Percentiles rank a stretch among this genome's conserved stretches.
These are phyloP conservation scores for Lyophyllum shimeji DNA, from an alignment of 768 basidiomycete species.

Conservation along the genomic window DNA sequence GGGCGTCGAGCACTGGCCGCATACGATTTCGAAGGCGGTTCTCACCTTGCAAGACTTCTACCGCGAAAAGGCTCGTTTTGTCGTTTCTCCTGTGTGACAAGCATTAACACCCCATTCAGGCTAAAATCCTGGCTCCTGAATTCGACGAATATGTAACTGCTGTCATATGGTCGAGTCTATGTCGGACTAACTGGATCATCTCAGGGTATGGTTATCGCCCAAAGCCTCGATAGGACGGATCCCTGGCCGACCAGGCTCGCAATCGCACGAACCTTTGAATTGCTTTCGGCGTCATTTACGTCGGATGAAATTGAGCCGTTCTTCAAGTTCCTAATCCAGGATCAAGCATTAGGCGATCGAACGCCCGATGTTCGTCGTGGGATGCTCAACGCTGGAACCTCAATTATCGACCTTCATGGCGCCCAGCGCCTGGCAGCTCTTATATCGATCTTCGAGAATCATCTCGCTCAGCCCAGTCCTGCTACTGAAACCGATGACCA, in stretches of 20 bases:
- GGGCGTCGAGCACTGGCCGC: slow-evolving; percentile 72
- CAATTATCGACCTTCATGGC: slow-evolving; percentile 84
- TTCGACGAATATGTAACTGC: slow-evolving; percentile 85
- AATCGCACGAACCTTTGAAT: slow-evolving; percentile 63
- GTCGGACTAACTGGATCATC: background rate
- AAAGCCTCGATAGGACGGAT: slow-evolving; percentile 83
- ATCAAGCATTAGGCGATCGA: slow-evolving; percentile 87
- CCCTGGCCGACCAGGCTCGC: slow-evolving; percentile 87
- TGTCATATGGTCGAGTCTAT: background rate
- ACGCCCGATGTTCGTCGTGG: slow-evolving; percentile 76
- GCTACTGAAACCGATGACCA: slow-evolving; percentile 78
- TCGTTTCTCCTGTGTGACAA: background rate
- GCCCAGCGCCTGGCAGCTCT: slow-evolving; percentile 66
- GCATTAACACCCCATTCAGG: slow-evolving; percentile 38
- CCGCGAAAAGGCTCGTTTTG: slow-evolving; percentile 71
- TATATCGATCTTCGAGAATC: slow-evolving; percentile 79
- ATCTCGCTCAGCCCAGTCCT: slow-evolving; percentile 55
- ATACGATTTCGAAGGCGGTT: slow-evolving; percentile 47
- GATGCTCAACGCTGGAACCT: slow-evolving; percentile 84
- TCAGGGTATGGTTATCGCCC: slow-evolving; percentile 91
- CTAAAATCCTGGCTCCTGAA: slow-evolving; percentile 85
- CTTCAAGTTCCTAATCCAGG: slow-evolving; percentile 84
- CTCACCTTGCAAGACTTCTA: slow-evolving; percentile 67
- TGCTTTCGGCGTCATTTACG: slow-evolving; percentile 65
- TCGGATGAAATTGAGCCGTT: slow-evolving; percentile 63